These are phyloP conservation scores for Dactylellina haptotyla DNA, from an alignment of 2,329 filamentous ascomycete genomes.

Conservation along the genomic window DNA sequence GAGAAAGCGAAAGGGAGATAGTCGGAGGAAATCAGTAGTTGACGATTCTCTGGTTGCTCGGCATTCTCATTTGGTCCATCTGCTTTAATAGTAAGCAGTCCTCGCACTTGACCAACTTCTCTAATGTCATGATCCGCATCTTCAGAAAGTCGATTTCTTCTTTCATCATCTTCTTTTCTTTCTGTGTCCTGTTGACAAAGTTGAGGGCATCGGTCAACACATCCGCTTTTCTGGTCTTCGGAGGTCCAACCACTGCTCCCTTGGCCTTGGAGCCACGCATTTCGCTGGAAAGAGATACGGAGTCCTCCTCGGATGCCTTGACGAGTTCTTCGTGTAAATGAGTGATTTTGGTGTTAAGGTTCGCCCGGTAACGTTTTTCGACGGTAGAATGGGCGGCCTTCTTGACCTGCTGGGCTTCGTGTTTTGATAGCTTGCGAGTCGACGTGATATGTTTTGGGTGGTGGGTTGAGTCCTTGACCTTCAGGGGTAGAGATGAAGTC, in stretches of 20 bases:
- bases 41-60: conserved; percentile 45
- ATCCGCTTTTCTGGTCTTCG: conserved; percentile 53
- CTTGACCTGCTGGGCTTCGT: conserved; percentile 51
- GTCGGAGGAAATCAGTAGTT: conserved; percentile 46
- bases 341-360: conserved; percentile 53
- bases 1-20: not conserved
- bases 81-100: conserved; percentile 51
- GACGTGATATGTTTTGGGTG: conserved; percentile 54
- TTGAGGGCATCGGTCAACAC: conserved; percentile 53
- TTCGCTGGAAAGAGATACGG: conserved; percentile 50
- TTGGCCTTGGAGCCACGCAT: conserved; percentile 45
- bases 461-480: conserved; percentile 39
- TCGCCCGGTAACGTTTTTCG: conserved; percentile 52
- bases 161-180: conserved; percentile 53
- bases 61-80: conserved; percentile 54
- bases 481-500: conserved; percentile 47
- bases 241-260: conserved; percentile 31
- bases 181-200: conserved; percentile 53
- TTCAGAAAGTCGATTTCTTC: conserved; percentile 54
- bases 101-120: conserved; percentile 53
- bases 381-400: conserved; percentile 53
- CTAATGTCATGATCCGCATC: conserved; percentile 53
- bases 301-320: conserved; percentile 51
- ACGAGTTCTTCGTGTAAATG: conserved; percentile 53
- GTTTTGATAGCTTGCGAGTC: conserved; percentile 51